A percentile compares a stretch with the other conserved stretches of the same genome.
Evolutionary conservation across 1,284 basidiomycete genomes (phyloP).

Genomic region (Ceratobasidium theobromae): DNA sequence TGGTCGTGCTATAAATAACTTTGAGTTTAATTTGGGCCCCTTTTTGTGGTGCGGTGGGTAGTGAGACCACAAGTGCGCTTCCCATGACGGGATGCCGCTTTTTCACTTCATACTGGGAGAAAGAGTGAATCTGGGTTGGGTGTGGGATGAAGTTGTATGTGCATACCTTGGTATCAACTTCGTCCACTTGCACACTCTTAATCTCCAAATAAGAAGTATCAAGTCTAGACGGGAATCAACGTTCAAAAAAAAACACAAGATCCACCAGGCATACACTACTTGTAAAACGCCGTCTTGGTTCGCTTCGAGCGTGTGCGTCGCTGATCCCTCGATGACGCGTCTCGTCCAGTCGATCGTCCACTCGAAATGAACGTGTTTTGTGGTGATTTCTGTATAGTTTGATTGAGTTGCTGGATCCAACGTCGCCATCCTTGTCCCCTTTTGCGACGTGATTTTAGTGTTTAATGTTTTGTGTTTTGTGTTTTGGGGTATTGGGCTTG

Average conservation of each 20-base stretch:
- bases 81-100: constrained; percentile 69
- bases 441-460: not conserved
- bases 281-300: constrained; percentile 61
- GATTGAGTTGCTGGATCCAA: constrained; percentile 74
- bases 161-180: constrained; percentile 52
- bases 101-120: constrained; percentile 54
- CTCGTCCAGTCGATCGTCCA: constrained; percentile 82
- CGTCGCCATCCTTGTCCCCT: constrained; percentile 13
- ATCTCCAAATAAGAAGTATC: constrained; percentile 80
- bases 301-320: constrained; percentile 64
- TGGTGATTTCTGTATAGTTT: constrained; percentile 71
- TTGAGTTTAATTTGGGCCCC: constrained; percentile 57
- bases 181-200: constrained; percentile 56
- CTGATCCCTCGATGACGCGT: constrained; percentile 71
- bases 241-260: constrained; percentile 34
- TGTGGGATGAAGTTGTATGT: constrained; percentile 12
- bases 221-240: constrained; percentile 52
- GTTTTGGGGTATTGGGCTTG: not conserved
- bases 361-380: constrained; percentile 71
- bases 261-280: constrained; percentile 55
- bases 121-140: constrained; percentile 13
- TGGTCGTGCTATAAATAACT: constrained; percentile 74
- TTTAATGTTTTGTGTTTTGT: not conserved
- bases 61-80: constrained; percentile 58
- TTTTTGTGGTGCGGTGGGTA: constrained; percentile 48